Percentiles rank a stretch among this genome's conserved stretches.
Evolutionary conservation across 257 asterid species (phyloP).

Genomic region (Echites panduratus): DNA sequence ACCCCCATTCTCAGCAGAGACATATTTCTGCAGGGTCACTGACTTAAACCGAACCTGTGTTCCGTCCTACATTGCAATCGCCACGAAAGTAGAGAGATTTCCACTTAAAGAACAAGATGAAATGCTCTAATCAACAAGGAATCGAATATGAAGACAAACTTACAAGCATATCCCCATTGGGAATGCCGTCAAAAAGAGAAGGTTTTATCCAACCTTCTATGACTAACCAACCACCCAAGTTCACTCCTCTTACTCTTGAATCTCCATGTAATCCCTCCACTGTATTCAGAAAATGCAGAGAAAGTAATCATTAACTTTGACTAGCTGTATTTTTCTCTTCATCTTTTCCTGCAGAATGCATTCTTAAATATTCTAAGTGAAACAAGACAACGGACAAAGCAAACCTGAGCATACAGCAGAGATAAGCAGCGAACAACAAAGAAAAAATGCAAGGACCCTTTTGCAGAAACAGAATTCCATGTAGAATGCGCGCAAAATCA

Average conservation of each 20-base stretch:
- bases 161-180: conserved; percentile 75
- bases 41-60: conserved; percentile 63
- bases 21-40: conserved; percentile 41
- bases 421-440: conserved; percentile 36
- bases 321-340: background rate
- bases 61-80: conserved; percentile 60
- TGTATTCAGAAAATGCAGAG: conserved; percentile 16
- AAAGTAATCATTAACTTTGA: background rate
- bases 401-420: conserved; percentile 56
- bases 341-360: background rate
- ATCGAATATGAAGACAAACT: conserved; percentile 19
- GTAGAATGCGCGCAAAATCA: conserved; percentile 25
- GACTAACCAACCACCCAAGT: conserved; percentile 87
- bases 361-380: background rate
- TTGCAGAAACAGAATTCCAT: conserved; percentile 50
- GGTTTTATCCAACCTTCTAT: conserved; percentile 87
- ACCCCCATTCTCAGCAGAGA: conserved; percentile 76
- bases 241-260: conserved; percentile 71
- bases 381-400: background rate
- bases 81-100: conserved; percentile 3
- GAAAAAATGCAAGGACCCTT: conserved; percentile 41
- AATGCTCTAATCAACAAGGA: background rate
- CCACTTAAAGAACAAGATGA: background rate
- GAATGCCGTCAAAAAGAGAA: conserved; percentile 65
- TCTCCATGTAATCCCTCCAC: conserved; percentile 54